Evolutionary conservation across 2,329 filamentous ascomycete species (phyloP), one percentile per base, ranked within the genome.

Genomic region (Seiridium unicorne): DNA sequence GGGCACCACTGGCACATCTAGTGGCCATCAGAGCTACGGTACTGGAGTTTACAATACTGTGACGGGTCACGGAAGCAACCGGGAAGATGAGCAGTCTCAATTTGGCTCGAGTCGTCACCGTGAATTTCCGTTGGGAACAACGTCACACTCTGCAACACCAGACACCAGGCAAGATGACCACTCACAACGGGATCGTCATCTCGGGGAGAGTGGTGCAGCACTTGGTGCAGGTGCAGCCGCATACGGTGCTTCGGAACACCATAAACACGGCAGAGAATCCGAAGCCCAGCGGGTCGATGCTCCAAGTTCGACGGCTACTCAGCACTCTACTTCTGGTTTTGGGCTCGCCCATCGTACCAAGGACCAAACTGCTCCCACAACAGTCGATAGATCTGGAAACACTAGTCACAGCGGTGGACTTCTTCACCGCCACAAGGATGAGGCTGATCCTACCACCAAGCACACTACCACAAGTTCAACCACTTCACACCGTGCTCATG

Each of bases 21-120:
- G 13, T 5, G 44, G 36, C n/a, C 36, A 47, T 5, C 36, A 34
- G 8, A 48, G n/a, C 1, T 55, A 60, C n/a, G 57, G 51, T 11
- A 5, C 48, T 4, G 62, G 64, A 4, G 31, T 65, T 4, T 63
- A 66, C 34, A 66, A 66, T 26, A 57, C 60, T 5, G 65, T 70
- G 8, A 65, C 61, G 4, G 69, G 69, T 3, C 68, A 69, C 36
- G 68, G 68, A 5, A 70, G 67, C 55, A 47, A 61, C 4, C 34
- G 38, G 3, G 61, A 66, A 55, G 10, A 26, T 35, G 5, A 38
- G 56, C 9, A 54, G 5, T 8, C 6, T 8, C 55, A 48, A 6
- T 7, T 32, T 40, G 44, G 31, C 35, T 9, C 32, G 7, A 10
- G 35, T 11, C 26, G 47, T 11, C 47, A 49, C 5, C 18, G 47